These are phyloP conservation scores for Neurospora sp. DNA, from an alignment of 495 filamentous ascomycete genomes.

Conservation along the genomic window DNA sequence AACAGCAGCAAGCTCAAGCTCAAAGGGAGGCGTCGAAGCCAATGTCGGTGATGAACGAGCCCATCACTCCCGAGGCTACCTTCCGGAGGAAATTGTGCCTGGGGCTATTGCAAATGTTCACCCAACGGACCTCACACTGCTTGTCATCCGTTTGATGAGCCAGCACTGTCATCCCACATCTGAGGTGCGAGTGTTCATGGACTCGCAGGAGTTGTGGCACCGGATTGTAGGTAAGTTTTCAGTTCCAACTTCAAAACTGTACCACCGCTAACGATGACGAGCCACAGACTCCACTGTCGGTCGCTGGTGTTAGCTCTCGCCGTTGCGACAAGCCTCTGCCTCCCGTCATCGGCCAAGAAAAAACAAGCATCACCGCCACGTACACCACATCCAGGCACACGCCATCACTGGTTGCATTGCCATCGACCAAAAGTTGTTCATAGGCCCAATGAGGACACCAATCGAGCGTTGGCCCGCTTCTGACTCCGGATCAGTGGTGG, in stretches of 20 bases:
- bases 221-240: background rate
- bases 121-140: no score
- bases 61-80: no score
- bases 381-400: background rate
- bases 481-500: background rate
- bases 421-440: background rate
- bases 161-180: no score
- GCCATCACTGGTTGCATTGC: background rate
- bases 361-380: background rate
- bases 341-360: constrained; percentile 46
- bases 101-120: no score
- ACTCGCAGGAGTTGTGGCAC: no score
- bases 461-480: background rate
- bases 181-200: no score
- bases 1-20: no score
- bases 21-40: no score
- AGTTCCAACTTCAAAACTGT: background rate
- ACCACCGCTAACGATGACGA: background rate
- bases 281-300: constrained; percentile 19
- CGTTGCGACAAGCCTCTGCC: constrained; percentile 70
- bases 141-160: no score
- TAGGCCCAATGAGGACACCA: background rate
- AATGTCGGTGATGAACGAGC: no score
- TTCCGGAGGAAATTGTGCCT: no score
- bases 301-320: constrained; percentile 59